Evolutionary conservation across 2,329 filamentous ascomycete species (phyloP).

Genomic region (Daldinia eschscholtzii): DNA sequence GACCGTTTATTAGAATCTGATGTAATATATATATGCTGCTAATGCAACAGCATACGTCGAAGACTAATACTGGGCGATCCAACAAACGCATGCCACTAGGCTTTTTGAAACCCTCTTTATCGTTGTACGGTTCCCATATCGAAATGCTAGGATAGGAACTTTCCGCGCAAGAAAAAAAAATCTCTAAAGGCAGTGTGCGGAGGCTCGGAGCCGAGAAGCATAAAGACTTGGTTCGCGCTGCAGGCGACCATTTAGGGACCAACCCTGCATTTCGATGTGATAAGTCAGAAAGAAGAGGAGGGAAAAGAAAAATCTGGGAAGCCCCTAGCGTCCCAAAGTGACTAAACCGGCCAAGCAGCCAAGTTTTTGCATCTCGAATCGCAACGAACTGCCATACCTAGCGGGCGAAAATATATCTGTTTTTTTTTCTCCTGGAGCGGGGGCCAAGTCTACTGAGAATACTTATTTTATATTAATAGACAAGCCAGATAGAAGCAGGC

Average conservation of each 20-base stretch:
- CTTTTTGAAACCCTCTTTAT: conserved; percentile 2
- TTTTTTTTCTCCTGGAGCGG: neutral
- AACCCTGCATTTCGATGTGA: conserved; percentile 39
- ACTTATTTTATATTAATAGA: conserved; percentile 22
- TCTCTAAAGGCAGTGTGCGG: conserved; percentile 22
- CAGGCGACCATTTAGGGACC: conserved; percentile 40
- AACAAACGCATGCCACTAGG: conserved; percentile 5
- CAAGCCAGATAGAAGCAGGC: conserved; percentile 23
- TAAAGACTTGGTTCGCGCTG: conserved; percentile 42
- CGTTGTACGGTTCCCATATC: conserved; percentile 7
- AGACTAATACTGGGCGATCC: neutral
- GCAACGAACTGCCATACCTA: conserved; percentile 13
- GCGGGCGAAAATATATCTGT: conserved; percentile 9
- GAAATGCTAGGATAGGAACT: conserved; percentile 19
- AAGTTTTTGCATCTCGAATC: conserved; percentile 15
- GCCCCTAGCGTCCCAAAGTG: conserved; percentile 9
- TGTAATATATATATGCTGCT: neutral
- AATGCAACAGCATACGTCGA: neutral
- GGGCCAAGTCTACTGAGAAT: neutral
- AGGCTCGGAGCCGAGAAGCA: conserved; percentile 39
- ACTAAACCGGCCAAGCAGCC: conserved; percentile 12
- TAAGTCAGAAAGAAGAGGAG: conserved; percentile 36
- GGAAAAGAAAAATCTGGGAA: conserved; percentile 12
- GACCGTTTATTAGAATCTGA: neutral
- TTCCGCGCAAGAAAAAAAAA: conserved; percentile 20